These are phyloP conservation scores for Artemisia annua DNA, from an alignment of 129 eudicot genomes.

Conservation along the genomic window DNA sequence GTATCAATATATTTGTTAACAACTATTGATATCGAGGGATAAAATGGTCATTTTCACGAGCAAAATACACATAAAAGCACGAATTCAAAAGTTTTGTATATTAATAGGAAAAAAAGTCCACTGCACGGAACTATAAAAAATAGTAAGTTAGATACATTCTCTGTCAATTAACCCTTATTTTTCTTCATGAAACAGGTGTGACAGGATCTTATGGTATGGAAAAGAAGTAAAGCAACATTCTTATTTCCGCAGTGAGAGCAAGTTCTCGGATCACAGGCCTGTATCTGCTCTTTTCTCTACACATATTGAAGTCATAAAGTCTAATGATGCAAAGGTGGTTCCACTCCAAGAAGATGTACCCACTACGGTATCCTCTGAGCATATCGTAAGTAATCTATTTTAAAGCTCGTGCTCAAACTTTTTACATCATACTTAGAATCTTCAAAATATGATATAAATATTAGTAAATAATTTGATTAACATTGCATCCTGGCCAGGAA, in stretches of 20 bases:
- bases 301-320: constrained; percentile 52
- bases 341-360: constrained; percentile 30
- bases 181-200: constrained; percentile 70
- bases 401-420: constrained; percentile 9
- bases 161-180: no score
- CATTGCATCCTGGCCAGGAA: constrained; percentile 27
- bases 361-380: constrained; percentile 28
- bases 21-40: no score
- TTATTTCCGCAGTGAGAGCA: constrained; percentile 79
- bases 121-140: no score
- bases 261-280: constrained; percentile 91
- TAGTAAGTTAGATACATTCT: no score
- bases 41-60: no score
- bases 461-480: constrained; percentile 6
- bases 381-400: constrained; percentile 40
- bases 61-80: no score
- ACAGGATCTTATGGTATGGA: constrained; percentile 91
- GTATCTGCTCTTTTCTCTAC: constrained; percentile 83
- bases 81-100: no score
- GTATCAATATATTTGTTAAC: no score
- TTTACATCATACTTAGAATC: neutral
- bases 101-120: no score
- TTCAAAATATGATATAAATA: no score
- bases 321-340: constrained; percentile 38
- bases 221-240: constrained; percentile 86